Percentiles rank a stretch among this genome's conserved stretches.
Evolutionary conservation across 2,329 filamentous ascomycete species (phyloP).

Genomic region (Zymoseptoria brevis): DNA sequence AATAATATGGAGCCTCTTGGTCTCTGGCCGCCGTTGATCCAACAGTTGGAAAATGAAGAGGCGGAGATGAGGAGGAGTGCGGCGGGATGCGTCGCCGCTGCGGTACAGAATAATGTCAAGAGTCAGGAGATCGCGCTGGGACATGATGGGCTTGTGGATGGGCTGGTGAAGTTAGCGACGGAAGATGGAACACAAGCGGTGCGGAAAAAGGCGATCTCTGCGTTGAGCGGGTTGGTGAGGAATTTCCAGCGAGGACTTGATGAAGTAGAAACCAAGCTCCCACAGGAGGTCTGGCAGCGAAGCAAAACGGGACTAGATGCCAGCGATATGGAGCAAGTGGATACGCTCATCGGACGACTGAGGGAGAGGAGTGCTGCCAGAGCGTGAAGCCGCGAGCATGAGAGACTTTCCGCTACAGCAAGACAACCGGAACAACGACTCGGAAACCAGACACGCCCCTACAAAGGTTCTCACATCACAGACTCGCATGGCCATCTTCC

Average conservation of each 20-base stretch:
- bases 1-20: slow-evolving; percentile 78
- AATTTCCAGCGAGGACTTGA: slow-evolving; percentile 77
- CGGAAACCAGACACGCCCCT: too few species aligned
- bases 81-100: slow-evolving; percentile 89
- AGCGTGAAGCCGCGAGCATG: not conserved
- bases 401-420: too few species aligned
- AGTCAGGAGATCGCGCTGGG: slow-evolving; percentile 65
- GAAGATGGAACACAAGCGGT: slow-evolving; percentile 55
- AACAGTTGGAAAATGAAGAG: slow-evolving; percentile 60
- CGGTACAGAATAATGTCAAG: slow-evolving; percentile 90
- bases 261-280: slow-evolving; percentile 58
- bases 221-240: slow-evolving; percentile 73
- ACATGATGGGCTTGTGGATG: slow-evolving; percentile 56
- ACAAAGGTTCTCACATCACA: too few species aligned
- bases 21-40: slow-evolving; percentile 74
- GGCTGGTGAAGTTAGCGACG: slow-evolving; percentile 57
- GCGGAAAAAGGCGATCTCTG: slow-evolving; percentile 80
- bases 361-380: slow-evolving; percentile 21
- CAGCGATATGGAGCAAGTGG: slow-evolving; percentile 76
- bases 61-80: slow-evolving; percentile 71
- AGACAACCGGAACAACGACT: too few species aligned
- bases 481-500: too few species aligned
- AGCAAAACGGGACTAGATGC: slow-evolving; percentile 62
- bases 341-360: slow-evolving; percentile 37
- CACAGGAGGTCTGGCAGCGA: slow-evolving; percentile 48